Evolutionary conservation across 192 early-diverging fungal species (phyloP).

Genomic region (Backusella australiensis): DNA sequence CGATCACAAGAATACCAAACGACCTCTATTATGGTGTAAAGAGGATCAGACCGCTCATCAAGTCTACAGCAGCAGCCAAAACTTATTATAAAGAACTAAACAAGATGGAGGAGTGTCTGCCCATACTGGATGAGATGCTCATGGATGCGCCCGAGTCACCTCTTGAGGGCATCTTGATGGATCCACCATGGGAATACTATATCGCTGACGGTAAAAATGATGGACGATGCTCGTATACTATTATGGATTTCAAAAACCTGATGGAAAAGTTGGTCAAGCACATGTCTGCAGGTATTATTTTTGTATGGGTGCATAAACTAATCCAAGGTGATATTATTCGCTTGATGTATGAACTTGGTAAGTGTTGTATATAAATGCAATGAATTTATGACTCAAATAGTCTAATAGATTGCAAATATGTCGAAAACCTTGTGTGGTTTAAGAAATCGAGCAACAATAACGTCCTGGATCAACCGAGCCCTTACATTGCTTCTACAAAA

Average conservation of each 20-base stretch:
- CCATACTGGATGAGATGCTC: conserved; percentile 13
- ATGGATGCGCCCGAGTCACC: background rate
- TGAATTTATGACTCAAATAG: too few relatives aligned
- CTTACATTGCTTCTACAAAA: conserved; percentile 51
- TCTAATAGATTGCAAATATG: conserved; percentile 46
- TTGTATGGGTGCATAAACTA: conserved; percentile 58
- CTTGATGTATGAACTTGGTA: conserved; percentile 53
- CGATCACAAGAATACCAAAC: conserved; percentile 25
- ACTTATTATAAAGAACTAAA: conserved; percentile 25
- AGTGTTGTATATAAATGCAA: background rate
- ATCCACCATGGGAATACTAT: conserved; percentile 60
- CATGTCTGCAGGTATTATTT: conserved; percentile 50
- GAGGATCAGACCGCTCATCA: conserved; percentile 13
- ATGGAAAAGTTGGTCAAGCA: conserved; percentile 42
- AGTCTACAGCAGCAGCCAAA: background rate
- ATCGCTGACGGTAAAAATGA: conserved; percentile 47
- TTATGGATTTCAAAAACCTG: conserved; percentile 37
- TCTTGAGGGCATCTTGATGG: conserved; percentile 54
- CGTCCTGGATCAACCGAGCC: conserved; percentile 39
- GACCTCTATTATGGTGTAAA: conserved; percentile 39
- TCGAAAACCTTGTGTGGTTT: conserved; percentile 63
- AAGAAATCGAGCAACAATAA: conserved; percentile 49
- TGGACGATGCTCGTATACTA: conserved; percentile 37
- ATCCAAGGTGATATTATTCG: conserved; percentile 51
- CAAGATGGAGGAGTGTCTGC: conserved; percentile 24